Evolutionary conservation across 1,284 basidiomycete genomes (phyloP).

Genomic region (Chalciporus sp.): DNA sequence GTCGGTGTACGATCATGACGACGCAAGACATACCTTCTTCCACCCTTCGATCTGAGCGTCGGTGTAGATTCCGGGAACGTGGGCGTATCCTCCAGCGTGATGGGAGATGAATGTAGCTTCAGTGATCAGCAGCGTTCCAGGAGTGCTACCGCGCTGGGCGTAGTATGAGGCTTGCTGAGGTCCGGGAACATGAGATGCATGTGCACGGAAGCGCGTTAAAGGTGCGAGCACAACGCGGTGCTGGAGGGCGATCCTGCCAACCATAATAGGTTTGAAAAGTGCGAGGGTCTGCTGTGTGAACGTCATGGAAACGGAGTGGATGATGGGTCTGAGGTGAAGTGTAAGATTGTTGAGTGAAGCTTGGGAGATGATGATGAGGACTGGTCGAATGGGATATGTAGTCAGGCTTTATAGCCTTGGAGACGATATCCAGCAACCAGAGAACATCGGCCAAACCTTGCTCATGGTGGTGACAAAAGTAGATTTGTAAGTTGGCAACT

Average conservation of each 20-base stretch:
- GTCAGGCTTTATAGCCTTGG: too few species aligned
- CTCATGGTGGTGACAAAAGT: too few species aligned
- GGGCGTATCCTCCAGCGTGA: constrained; percentile 23
- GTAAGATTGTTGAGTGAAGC: too few species aligned
- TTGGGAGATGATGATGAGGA: too few species aligned
- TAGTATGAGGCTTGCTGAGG: constrained; percentile 30
- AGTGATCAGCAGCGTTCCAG: constrained; percentile 32
- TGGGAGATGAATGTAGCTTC: constrained; percentile 38
- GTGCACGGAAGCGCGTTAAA: constrained; percentile 35
- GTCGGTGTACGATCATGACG: background rate
- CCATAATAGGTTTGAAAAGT: constrained; percentile 35
- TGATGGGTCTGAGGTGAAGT: background rate
- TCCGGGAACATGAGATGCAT: constrained; percentile 16
- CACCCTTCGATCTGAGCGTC: constrained; percentile 15
- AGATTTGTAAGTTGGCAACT: too few species aligned
- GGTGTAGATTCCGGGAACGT: constrained; percentile 24
- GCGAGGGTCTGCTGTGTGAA: background rate
- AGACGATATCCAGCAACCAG: too few species aligned
- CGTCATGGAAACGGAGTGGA: background rate
- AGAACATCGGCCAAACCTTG: too few species aligned
- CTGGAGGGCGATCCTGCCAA: constrained; percentile 34
- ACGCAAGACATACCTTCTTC: constrained; percentile 12
- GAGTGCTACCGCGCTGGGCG: constrained; percentile 24
- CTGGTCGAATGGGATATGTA: too few species aligned
- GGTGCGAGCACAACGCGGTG: constrained; percentile 38